Percentiles rank a stretch among this genome's conserved stretches.
phyloP scores from a whole-genome alignment of 306 rosid species.

The Rubus idaeus region DNA sequence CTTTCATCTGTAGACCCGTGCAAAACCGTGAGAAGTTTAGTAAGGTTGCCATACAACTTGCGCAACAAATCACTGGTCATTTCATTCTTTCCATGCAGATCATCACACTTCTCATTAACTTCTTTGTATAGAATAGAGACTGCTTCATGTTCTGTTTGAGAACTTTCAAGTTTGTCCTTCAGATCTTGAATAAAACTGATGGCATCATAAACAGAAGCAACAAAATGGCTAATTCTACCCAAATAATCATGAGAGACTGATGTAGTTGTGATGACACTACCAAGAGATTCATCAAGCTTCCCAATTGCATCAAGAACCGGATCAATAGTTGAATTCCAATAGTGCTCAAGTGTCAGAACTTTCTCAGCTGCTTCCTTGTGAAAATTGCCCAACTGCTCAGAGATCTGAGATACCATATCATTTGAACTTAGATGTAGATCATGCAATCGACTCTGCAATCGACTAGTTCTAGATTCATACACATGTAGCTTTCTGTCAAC shows the following conservation, averaged over 20 bases:
- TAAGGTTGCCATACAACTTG: conserved; percentile 49
- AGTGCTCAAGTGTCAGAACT: conserved; percentile 56
- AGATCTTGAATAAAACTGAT: conserved; percentile 60
- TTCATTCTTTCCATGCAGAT: conserved; percentile 63
- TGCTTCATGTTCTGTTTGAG: conserved; percentile 47
- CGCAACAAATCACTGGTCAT: conserved; percentile 49
- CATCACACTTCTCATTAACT: conserved; percentile 49
- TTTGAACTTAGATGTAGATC: conserved; percentile 56
- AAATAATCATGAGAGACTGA: conserved; percentile 27
- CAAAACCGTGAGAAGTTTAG: conserved; percentile 43
- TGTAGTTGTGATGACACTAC: conserved; percentile 33
- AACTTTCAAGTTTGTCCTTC: conserved; percentile 59
- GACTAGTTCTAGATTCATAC: conserved; percentile 54
- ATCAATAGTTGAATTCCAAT: conserved; percentile 51
- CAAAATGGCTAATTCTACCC: conserved; percentile 34
- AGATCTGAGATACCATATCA: conserved; percentile 55
- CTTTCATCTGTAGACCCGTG: conserved; percentile 49
- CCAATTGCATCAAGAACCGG: conserved; percentile 51
- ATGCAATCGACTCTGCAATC: conserved; percentile 47
- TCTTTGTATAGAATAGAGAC: conserved; percentile 50
- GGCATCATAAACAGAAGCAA: conserved; percentile 59
- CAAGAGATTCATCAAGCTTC: conserved; percentile 63
- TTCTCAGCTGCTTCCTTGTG: conserved; percentile 61
- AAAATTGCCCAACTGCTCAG: conserved; percentile 57
- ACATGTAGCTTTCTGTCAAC: conserved; percentile 55